These are phyloP conservation scores for Vickermania ingenoplastis DNA, from an alignment of 208 protist species.

Conservation along the genomic window DNA sequence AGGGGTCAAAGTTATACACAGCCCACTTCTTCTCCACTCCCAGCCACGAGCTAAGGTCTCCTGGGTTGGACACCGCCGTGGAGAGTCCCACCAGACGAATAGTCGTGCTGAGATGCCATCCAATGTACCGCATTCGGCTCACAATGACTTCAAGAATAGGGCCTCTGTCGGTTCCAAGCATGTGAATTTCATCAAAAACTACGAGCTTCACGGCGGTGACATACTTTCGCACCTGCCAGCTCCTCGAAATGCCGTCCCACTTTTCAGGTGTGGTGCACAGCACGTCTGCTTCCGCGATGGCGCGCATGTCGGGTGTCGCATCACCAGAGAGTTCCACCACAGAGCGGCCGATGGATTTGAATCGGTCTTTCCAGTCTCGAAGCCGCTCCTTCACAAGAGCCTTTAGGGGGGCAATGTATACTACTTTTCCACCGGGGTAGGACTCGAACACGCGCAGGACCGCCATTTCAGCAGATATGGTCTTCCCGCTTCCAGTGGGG, in stretches of 20 bases:
- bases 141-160: constrained; percentile 99
- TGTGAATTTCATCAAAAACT: constrained; percentile 99
- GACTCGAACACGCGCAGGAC: constrained; percentile 93
- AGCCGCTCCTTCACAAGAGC: constrained; percentile 98
- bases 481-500: constrained; percentile 98
- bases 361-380: constrained; percentile 94
- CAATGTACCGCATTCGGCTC: constrained; percentile 98
- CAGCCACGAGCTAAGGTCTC: constrained; percentile 98
- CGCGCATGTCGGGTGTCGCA: constrained; percentile 89
- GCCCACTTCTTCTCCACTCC: constrained; percentile 89
- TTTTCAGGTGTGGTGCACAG: constrained; percentile 99
- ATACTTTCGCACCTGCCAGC: constrained; percentile 96
- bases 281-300: constrained; percentile 92
- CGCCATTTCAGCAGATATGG: constrained; percentile 97
- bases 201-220: constrained; percentile 94
- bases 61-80: constrained; percentile 98
- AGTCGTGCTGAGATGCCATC: constrained; percentile 79
- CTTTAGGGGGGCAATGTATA: constrained; percentile 99
- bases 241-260: constrained; percentile 99
- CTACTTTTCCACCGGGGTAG: constrained; percentile 87
- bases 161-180: constrained; percentile 98
- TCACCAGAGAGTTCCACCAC: constrained; percentile 99
- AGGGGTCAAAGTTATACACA: constrained; percentile 98
- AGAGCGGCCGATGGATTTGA: constrained; percentile 87
- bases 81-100: constrained; percentile 98